A percentile compares a stretch with the other conserved stretches of the same genome.
Evolutionary conservation across 768 basidiomycete genomes (phyloP).

Genomic region (Brasilioporus rufonigricans): DNA sequence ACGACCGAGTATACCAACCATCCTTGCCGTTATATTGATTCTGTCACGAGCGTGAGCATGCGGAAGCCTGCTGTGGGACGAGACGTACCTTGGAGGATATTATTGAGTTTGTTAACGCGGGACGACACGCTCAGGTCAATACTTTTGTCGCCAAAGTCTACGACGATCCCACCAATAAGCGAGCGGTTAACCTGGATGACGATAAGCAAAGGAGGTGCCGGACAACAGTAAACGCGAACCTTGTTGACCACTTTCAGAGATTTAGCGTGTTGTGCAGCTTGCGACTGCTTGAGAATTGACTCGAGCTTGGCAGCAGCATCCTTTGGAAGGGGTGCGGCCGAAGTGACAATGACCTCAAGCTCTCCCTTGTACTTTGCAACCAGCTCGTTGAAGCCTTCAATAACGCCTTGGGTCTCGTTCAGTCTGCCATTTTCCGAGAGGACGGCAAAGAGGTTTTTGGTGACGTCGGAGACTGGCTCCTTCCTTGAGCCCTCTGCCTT

Average conservation of each 20-base stretch:
- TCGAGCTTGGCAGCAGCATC: slow-evolving; percentile 79
- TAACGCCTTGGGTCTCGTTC: slow-evolving; percentile 78
- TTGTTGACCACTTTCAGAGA: slow-evolving; percentile 88
- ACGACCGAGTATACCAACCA: background rate
- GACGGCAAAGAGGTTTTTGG: slow-evolving; percentile 87
- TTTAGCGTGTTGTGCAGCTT: slow-evolving; percentile 85
- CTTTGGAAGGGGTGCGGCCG: slow-evolving; percentile 75
- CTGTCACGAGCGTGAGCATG: slow-evolving; percentile 19
- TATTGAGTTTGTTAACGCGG: slow-evolving; percentile 93
- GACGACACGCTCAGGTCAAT: slow-evolving; percentile 94
- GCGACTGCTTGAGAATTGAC: slow-evolving; percentile 78
- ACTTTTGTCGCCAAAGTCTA: slow-evolving; percentile 98
- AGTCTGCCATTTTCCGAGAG: slow-evolving; percentile 93
- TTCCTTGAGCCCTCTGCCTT: slow-evolving; percentile 71
- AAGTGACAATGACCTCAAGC: slow-evolving; percentile 89
- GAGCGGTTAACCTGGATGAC: slow-evolving; percentile 76
- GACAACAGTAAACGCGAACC: slow-evolving; percentile 42
- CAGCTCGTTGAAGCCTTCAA: slow-evolving; percentile 89
- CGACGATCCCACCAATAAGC: slow-evolving; percentile 88
- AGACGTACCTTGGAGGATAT: slow-evolving; percentile 73
- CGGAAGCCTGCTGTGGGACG: background rate
- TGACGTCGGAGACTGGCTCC: slow-evolving; percentile 77
- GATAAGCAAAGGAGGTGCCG: background rate
- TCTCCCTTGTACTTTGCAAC: slow-evolving; percentile 90
- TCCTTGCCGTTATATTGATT: slow-evolving; percentile 22